Evolutionary conservation across 176 grass and related monocot genomes (phyloP).

Genomic region (Sorghum bicolor): DNA sequence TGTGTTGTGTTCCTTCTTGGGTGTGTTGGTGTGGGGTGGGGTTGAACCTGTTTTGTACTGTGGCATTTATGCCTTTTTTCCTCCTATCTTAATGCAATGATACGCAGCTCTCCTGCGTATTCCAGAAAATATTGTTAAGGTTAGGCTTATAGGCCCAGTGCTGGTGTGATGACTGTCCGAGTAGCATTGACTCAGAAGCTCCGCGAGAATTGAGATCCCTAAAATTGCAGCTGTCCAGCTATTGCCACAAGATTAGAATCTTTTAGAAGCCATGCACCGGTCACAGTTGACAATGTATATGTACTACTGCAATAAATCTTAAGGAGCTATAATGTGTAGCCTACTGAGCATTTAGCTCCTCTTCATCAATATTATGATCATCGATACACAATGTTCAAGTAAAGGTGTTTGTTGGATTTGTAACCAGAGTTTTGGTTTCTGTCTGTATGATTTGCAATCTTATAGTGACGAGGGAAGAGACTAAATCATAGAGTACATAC

Average conservation of each 20-base stretch:
- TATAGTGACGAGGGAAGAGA: neutral
- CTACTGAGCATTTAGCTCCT: neutral
- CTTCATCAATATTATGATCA: neutral
- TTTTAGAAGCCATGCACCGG: neutral
- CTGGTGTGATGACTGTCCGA: conserved; percentile 88
- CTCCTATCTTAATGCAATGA: no score
- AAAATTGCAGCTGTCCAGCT: conserved; percentile 83
- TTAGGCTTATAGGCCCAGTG: conserved; percentile 75
- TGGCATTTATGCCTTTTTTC: no score
- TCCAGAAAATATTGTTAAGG: conserved; percentile 82
- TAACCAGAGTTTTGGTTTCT: neutral
- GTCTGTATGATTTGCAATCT: neutral
- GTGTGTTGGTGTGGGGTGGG: no score
- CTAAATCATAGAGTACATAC: neutral
- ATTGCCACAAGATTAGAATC: conserved; percentile 38
- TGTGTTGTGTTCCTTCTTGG: no score
- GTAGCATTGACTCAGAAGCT: conserved; percentile 94
- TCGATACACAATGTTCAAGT: neutral
- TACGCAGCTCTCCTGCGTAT: no score
- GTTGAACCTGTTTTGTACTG: no score
- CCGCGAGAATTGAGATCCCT: conserved; percentile 89
- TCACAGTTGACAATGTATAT: conserved; percentile 14
- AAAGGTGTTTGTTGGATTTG: conserved; percentile 1
- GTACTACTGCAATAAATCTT: conserved; percentile 16
- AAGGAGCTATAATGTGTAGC: conserved; percentile 14